Percentiles rank a stretch among this genome's conserved stretches.
Evolutionary conservation across 805 yeast species (phyloP).

Genomic region (Saitoella complicata): DNA sequence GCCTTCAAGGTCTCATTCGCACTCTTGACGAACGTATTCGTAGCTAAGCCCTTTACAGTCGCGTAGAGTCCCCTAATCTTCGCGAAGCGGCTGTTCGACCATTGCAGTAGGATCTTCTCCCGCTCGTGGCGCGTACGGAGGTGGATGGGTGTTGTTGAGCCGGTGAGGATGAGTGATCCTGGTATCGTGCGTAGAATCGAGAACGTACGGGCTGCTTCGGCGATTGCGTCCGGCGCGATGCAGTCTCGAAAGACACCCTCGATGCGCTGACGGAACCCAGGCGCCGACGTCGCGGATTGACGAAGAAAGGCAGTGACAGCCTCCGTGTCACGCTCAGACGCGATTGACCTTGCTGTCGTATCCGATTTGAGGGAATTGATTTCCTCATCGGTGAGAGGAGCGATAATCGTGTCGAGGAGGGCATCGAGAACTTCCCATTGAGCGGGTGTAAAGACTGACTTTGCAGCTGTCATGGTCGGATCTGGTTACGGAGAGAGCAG

Average conservation of each 20-base stretch:
- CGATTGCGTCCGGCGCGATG: background rate
- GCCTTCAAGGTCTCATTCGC: conserved; percentile 25
- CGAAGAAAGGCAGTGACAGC: background rate
- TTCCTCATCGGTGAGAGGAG: conserved; percentile 1
- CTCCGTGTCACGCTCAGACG: conserved; percentile 2
- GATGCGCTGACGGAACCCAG: too few relatives aligned
- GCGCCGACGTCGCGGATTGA: too few relatives aligned
- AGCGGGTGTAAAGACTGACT: conserved; percentile 1
- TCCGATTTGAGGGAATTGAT: background rate
- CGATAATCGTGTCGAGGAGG: conserved; percentile 7
- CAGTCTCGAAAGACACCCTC: background rate
- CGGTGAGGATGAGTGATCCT: conserved; percentile 4
- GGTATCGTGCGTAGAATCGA: background rate
- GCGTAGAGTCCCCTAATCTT: conserved; percentile 24
- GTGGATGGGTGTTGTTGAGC: conserved; percentile 4
- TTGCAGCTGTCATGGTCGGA: too few relatives aligned
- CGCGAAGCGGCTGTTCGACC: conserved; percentile 29
- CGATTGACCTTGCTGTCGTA: background rate
- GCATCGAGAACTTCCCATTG: conserved; percentile 9
- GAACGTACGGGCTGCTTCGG: background rate
- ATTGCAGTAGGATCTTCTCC: conserved; percentile 21
- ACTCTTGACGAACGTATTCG: conserved; percentile 17
- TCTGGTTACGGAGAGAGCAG: too few relatives aligned
- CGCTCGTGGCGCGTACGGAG: conserved; percentile 24
- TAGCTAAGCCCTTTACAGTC: conserved; percentile 18